These are phyloP conservation scores for Adansonia madagascariensis DNA, from an alignment of 441 rosid species.

Conservation along the genomic window DNA sequence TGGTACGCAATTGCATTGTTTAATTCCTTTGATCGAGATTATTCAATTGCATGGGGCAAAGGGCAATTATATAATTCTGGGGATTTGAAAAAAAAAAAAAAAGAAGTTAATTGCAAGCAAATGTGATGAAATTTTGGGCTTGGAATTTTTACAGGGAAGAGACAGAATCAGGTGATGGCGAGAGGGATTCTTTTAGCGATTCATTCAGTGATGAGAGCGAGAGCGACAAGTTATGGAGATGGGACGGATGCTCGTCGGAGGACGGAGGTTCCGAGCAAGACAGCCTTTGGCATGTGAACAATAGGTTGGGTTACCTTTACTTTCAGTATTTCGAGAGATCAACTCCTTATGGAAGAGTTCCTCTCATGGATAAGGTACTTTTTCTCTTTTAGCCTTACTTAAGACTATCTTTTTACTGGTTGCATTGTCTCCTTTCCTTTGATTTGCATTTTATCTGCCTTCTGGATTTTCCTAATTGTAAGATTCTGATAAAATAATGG, in stretches of 20 bases:
- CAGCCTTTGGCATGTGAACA: constrained; percentile 58
- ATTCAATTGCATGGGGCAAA: not conserved
- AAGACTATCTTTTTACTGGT: not conserved
- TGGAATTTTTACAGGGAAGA: constrained; percentile 60
- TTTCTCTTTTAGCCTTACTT: not conserved
- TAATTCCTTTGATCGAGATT: not conserved
- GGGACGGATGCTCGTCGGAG: constrained; percentile 83
- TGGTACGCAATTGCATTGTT: not conserved
- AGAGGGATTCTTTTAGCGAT: constrained; percentile 77
- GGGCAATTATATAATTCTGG: not conserved
- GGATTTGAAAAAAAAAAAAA: not conserved
- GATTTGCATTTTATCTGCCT: not conserved
- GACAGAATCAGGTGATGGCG: constrained; percentile 72
- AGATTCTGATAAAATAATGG: constrained; percentile 18
- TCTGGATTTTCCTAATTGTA: not conserved
- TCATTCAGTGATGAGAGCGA: constrained; percentile 88
- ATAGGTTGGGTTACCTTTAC: constrained; percentile 77
- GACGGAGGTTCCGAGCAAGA: constrained; percentile 86
- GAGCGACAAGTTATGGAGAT: constrained; percentile 75
- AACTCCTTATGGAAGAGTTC: constrained; percentile 91
- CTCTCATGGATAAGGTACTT: constrained; percentile 93
- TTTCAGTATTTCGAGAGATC: constrained; percentile 83
- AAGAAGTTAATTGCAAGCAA: not conserved
- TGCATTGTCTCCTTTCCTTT: constrained; percentile 15
- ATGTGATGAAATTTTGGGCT: not conserved